phyloP scores from a whole-genome alignment of 139 green algal species.

The Micractinium sp. region DNA sequence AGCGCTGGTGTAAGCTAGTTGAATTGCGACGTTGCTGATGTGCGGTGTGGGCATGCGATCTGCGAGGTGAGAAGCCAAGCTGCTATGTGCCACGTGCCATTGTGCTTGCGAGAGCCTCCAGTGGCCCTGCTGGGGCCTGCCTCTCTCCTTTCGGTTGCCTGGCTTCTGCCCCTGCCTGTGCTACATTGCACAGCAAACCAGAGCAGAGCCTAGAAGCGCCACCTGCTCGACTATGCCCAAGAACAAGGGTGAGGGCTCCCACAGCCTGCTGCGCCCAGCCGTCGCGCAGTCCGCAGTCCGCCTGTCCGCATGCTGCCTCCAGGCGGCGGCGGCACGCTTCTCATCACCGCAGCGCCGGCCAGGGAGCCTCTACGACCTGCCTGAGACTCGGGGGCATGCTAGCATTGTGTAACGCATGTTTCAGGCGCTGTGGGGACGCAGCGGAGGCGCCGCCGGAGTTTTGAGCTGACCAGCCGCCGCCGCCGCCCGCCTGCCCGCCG shows the following conservation, averaged over 20 bases:
- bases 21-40: too few species aligned
- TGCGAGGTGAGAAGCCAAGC: not conserved
- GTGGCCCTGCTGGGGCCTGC: not conserved
- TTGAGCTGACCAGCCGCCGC: not conserved
- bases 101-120: not conserved
- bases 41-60: too few species aligned
- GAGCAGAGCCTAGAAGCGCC: not conserved
- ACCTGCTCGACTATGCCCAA: constrained; percentile 55
- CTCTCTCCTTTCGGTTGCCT: not conserved
- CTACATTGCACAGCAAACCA: not conserved
- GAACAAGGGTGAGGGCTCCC: constrained; percentile 56
- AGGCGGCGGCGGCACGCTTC: too few species aligned
- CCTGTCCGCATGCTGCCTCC: not conserved
- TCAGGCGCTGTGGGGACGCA: too few species aligned
- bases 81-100: too few species aligned
- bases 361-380: not conserved
- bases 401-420: not conserved
- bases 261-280: too few species aligned
- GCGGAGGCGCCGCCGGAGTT: not conserved
- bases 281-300: not conserved
- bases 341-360: not conserved
- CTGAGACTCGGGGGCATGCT: not conserved
- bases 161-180: not conserved
- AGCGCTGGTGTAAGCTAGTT: not conserved
- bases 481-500: not conserved